Evolutionary conservation across 306 rosid genomes (phyloP), one percentile per base, ranked within the genome.

Genomic region (Pyrus pyrifolia): DNA sequence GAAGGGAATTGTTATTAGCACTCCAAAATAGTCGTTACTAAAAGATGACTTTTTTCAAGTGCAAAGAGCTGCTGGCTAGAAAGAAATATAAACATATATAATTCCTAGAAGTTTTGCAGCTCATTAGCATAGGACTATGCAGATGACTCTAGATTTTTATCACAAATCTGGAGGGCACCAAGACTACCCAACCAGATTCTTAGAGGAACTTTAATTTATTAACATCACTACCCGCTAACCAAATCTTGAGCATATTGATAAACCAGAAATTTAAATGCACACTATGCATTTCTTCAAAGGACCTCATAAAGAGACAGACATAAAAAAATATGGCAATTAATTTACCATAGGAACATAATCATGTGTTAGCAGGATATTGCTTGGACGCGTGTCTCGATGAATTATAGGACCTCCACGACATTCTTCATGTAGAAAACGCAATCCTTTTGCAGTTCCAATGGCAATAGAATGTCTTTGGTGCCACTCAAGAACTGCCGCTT

Each of bases 401-500:
- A 93, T 87, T 65, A 93, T 83, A 79, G 98, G 97, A 55, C 96
- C 90, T 55, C 93, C 96, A 21, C 98, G 93, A 30, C 98, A 91
- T 86, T 93, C 97, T 79, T 93, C 98, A 12, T 93, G 97, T 11
- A 91, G 85, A 84, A 91, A 93, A 72, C 98, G 96, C 81, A 93
- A 67, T 60, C 97, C 98, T 87, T 88, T 93, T 18, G 98, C 98
- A 33, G 83, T 89, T 68, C 96, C 98, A 80, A 93, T 73, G n/a
- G 98, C 98, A 74, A 93, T 91, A 55, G 83, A 88, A 82, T 83
- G 83, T 81, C 98, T 93, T 68, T 85, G 93, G 67, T 81, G 86
- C 93, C 96, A 89, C 71, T 91, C 90, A 67, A 93, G 96, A 84
- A 87, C 85, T 15, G 73, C 73, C 38, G 79, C 87, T 14, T 57